Evolutionary conservation across 2,329 filamentous ascomycete species (phyloP).

Genomic region (Paraphaeosphaeria minitans): DNA sequence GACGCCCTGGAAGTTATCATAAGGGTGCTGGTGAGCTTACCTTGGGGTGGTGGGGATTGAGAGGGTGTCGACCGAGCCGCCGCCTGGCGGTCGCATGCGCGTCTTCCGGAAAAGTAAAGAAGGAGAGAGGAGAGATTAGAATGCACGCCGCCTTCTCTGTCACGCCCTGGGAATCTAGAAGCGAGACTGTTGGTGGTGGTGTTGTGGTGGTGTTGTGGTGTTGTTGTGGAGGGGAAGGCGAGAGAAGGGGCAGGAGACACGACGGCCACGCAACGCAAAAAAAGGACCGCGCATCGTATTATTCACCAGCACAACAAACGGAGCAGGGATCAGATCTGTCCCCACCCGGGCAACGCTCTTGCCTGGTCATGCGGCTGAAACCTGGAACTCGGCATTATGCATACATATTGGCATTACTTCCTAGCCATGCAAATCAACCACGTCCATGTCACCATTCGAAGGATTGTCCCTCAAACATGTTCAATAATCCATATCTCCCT

Average conservation of each 20-base stretch:
- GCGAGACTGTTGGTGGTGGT: neutral
- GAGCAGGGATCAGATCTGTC: neutral
- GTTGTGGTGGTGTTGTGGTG: constrained; percentile 1
- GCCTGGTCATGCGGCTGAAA: neutral
- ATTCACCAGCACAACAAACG: constrained; percentile 1
- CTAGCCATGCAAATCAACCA: neutral
- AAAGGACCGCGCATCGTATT: neutral
- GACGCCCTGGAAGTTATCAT: neutral
- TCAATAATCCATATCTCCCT: neutral
- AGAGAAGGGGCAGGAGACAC: neutral
- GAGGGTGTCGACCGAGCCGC: neutral
- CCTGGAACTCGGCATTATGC: neutral
- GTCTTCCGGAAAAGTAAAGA: neutral
- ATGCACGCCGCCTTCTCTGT: neutral
- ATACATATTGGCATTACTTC: neutral
- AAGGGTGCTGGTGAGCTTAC: neutral
- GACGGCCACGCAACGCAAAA: neutral
- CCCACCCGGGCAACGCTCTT: neutral
- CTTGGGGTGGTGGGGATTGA: neutral
- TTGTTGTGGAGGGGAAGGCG: neutral
- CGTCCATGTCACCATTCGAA: neutral
- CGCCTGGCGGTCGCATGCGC: neutral
- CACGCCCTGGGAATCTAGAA: neutral
- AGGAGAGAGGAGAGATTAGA: neutral
- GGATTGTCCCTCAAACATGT: neutral